Evolutionary conservation across 305 asterid genomes (phyloP), one percentile per base, ranked within the genome.

Genomic region (Rubia peregrina): DNA sequence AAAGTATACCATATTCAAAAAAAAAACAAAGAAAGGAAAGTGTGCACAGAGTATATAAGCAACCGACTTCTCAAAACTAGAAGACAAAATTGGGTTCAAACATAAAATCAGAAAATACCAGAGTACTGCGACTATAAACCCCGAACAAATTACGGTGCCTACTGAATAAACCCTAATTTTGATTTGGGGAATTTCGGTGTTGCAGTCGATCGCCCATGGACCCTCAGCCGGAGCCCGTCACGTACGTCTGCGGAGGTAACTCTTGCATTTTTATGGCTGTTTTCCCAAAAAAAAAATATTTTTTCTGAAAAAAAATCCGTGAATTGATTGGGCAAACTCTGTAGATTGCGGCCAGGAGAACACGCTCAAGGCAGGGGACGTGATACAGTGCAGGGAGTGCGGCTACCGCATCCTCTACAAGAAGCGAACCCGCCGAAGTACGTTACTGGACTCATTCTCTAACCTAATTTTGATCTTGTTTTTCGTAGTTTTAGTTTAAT

Each of bases 341-440:
- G 42, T 76, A 90, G 98, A 90, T 83, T 92, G 98, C 77, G 96
- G 96, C 1, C 96, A 92, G 67, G 98, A 92, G 76, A 90, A 89
- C 80, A 87, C 87, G 0, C 83, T 90, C 85, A 92, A 89, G 78
- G 80, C 83, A 4, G 95, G 91, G 42, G 96, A 90, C 78, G 97
- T 87, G 86, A 87, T 92, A 71, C 97, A 86, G 87, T 92, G 98
- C 79, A 85, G 96, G 46, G 96, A 90, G 64, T 92, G 98, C 59
- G 95, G 95, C 46, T 90, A 92, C 55, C 96, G 97, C 51, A 89
- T 92, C 75, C 90, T 92, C 57, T 92, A 92, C 88, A 92, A 92
- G 91, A 92, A 92, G 72, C 92, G 97, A 17, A 87, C 96, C 72
- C 96, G 96, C 76, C 77, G 92, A 85, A 88, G 96, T 90, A 90